These are phyloP conservation scores for Vanilla planifolia DNA, from an alignment of 106 monocot genomes.

Conservation along the genomic window DNA sequence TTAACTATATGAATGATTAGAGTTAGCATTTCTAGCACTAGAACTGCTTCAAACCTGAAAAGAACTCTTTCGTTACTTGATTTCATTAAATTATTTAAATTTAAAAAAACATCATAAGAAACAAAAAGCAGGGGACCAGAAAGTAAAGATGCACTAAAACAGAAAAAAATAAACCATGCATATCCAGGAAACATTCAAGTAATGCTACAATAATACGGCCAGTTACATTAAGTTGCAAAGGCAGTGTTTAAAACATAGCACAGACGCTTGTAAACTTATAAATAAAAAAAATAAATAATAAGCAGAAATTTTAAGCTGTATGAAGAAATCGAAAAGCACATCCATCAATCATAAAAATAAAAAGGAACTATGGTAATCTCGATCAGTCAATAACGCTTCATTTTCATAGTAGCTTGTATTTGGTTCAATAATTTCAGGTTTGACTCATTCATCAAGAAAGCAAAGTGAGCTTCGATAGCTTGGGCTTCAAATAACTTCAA, in stretches of 20 bases:
- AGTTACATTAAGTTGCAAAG: neutral
- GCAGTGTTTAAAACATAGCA: neutral
- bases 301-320: too few species aligned
- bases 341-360: too few species aligned
- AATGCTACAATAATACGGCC: neutral
- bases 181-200: neutral
- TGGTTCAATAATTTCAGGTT: too few species aligned
- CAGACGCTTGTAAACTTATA: too few species aligned
- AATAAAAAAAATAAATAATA: too few species aligned
- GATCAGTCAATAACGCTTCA: too few species aligned
- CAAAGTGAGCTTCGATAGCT: too few species aligned
- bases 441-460: too few species aligned
- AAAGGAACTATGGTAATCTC: too few species aligned
- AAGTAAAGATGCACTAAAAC: neutral
- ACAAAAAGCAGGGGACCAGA: neutral
- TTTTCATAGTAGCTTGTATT: too few species aligned
- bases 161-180: constrained; percentile 1
- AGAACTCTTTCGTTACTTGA: constrained; percentile 4
- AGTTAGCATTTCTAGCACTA: constrained; percentile 84
- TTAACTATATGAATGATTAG: constrained; percentile 82
- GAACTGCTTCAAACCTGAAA: constrained; percentile 81
- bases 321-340: too few species aligned
- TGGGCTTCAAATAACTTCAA: too few species aligned
- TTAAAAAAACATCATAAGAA: neutral
- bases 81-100: constrained; percentile 1